Base-by-base conservation (phyloP, 2,329 filamentous ascomycete genomes). In the Ophiostoma piceae region DNA sequence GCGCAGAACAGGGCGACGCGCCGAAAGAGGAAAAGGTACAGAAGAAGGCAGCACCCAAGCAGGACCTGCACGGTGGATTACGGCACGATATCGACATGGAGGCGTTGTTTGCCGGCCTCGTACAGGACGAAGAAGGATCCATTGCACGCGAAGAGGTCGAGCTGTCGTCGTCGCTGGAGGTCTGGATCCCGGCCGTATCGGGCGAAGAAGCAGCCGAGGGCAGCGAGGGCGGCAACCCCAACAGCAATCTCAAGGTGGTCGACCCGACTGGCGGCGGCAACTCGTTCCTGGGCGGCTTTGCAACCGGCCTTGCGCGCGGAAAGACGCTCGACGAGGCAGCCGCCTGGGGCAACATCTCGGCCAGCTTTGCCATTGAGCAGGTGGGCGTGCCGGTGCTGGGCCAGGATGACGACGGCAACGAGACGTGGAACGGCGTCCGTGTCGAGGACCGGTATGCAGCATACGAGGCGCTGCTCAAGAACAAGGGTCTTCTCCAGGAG, bases 221-320 rank as follows among this genome's bases (percentile, higher is more conserved):
- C 11, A 32, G 11, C 77, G 26, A 74, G 72, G 65, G 71, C 71
- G 32, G 2, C 47, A 37, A 16, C 9, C 26, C 41, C 22, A 26
- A 62, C 66, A 62, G 67, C n/a, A 60, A 74, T 0, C 71, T 74
- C 9, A 86, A 82, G 71, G 92, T 97, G 1, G 81, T 95, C n/a
- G 95, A 98, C 78, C 94, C 94, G 0, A 98, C 95, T 0, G 95
- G 95, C 11, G 95, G 93, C 26, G 95, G 95, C 0, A 99, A 99
- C 79, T 89, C 91, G 0, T 98, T 97, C 75, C 82, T 97, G 32
- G 84, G 85, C 29, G 84, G 85, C n/a, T 74, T 88, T 66, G 81
- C 83, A 0, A 82, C 88, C 14, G 87, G 83, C 0, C 79, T 90
- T 74, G 88, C 83, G 41, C 80, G 90, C 68, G 88, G 86, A 1